A percentile compares a stretch with the other conserved stretches of the same genome.
Conservation (phyloP, 1,284 basidiomycete species). For the Erythrobasidium hasegawianum region DNA sequence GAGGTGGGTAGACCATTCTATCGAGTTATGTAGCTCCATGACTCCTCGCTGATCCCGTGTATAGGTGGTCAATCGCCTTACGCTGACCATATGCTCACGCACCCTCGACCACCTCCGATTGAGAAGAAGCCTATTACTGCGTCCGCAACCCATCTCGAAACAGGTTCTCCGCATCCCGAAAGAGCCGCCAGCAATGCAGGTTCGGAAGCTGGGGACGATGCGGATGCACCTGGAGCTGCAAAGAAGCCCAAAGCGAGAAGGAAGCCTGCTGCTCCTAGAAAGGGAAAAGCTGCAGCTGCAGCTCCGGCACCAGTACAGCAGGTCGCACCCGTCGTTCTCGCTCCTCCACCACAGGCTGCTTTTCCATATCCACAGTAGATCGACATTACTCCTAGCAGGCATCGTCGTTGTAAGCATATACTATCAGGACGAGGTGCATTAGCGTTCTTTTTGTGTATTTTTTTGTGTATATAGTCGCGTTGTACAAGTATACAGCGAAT, state of each 20-base stretch:
- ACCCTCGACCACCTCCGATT: constrained; percentile 22
- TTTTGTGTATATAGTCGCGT: too few species aligned
- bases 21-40: background rate
- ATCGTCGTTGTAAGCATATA: too few species aligned
- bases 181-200: constrained; percentile 15
- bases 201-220: constrained; percentile 2
- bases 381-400: too few species aligned
- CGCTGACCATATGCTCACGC: constrained; percentile 22
- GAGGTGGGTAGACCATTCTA: constrained; percentile 8
- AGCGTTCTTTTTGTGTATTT: too few species aligned
- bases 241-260: constrained; percentile 7
- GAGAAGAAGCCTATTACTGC: constrained; percentile 14
- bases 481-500: too few species aligned
- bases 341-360: background rate
- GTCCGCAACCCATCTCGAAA: constrained; percentile 4
- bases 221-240: constrained; percentile 3
- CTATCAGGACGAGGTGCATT: too few species aligned
- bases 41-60: too few species aligned
- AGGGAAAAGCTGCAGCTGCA: background rate
- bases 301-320: background rate
- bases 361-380: too few species aligned
- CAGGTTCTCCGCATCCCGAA: constrained; percentile 26
- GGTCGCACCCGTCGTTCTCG: background rate
- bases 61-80: constrained; percentile 27
- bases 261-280: constrained; percentile 30